A percentile compares a stretch with the other conserved stretches of the same genome.
These are phyloP conservation scores for Elsinoe arachidis DNA, from an alignment of 2,329 filamentous ascomycete species.

Conservation along the genomic window DNA sequence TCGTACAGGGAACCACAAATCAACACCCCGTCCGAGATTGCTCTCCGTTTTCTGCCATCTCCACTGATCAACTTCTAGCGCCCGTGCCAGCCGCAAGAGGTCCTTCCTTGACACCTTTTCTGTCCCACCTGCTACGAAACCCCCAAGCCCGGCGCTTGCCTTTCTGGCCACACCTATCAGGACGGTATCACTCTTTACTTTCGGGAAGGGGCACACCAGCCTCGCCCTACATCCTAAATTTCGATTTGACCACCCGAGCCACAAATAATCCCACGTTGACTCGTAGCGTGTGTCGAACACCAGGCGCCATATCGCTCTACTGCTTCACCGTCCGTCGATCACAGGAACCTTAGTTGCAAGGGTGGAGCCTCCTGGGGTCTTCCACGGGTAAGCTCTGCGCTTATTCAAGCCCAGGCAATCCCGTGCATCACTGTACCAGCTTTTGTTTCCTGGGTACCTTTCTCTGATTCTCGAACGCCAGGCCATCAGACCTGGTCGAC, in stretches of 20 bases:
- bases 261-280: constrained; percentile 11
- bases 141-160: background rate
- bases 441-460: constrained; percentile 9
- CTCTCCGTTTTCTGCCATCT: constrained; percentile 12
- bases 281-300: constrained; percentile 3
- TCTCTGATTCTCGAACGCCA: constrained; percentile 9
- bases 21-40: constrained; percentile 11
- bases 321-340: constrained; percentile 13
- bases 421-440: constrained; percentile 10
- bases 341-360: constrained; percentile 1
- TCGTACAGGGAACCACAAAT: constrained; percentile 1
- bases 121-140: constrained; percentile 4
- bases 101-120: constrained; percentile 5
- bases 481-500: constrained; percentile 5
- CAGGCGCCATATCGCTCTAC: constrained; percentile 4
- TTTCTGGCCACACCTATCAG: constrained; percentile 6
- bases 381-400: constrained; percentile 13
- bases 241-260: background rate
- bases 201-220: background rate
- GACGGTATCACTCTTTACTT: constrained; percentile 5
- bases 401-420: constrained; percentile 11
- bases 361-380: constrained; percentile 11
- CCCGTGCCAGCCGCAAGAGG: constrained; percentile 10
- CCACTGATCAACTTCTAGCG: constrained; percentile 11
- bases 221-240: background rate